These are phyloP conservation scores for Hypomyces perniciosus DNA, from an alignment of 2,329 filamentous ascomycete genomes.

Conservation along the genomic window DNA sequence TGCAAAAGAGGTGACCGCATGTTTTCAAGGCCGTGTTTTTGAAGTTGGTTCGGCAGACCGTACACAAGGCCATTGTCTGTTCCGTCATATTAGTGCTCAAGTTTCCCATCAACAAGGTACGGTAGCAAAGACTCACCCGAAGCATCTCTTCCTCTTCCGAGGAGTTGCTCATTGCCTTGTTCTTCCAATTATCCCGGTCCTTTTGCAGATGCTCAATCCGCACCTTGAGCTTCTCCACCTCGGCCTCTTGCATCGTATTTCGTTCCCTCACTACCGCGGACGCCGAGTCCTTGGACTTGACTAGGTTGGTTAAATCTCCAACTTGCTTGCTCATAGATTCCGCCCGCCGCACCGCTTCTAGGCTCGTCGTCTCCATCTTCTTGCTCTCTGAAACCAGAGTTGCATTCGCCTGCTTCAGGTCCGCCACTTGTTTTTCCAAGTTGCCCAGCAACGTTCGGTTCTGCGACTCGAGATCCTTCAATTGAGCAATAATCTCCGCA, in stretches of 20 bases:
- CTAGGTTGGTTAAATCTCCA: conserved; percentile 64
- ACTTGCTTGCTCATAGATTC: conserved; percentile 74
- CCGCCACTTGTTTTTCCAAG: conserved; percentile 83
- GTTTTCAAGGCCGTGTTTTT: conserved; percentile 92
- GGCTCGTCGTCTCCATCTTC: conserved; percentile 63
- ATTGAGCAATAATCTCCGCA: conserved; percentile 84
- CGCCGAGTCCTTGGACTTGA: conserved; percentile 68
- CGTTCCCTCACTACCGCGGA: conserved; percentile 47
- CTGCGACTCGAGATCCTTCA: conserved; percentile 83
- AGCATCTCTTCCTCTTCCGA: conserved; percentile 80
- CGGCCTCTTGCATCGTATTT: conserved; percentile 59
- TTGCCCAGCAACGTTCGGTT: conserved; percentile 72
- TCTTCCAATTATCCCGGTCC: conserved; percentile 79
- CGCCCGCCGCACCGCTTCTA: conserved; percentile 62
- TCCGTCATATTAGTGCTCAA: conserved; percentile 18
- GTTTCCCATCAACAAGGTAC: not conserved
- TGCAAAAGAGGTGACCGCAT: conserved; percentile 93
- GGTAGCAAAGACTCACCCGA: conserved; percentile 58
- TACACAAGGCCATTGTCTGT: conserved; percentile 59
- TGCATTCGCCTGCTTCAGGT: conserved; percentile 74
- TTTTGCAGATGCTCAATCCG: conserved; percentile 74
- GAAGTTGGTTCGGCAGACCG: conserved; percentile 86
- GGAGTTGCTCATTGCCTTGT: conserved; percentile 72
- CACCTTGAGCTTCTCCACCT: conserved; percentile 73
- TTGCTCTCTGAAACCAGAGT: conserved; percentile 66